Evolutionary conservation across 2,329 filamentous ascomycete genomes (phyloP).

Genomic region (Phoma sp.): DNA sequence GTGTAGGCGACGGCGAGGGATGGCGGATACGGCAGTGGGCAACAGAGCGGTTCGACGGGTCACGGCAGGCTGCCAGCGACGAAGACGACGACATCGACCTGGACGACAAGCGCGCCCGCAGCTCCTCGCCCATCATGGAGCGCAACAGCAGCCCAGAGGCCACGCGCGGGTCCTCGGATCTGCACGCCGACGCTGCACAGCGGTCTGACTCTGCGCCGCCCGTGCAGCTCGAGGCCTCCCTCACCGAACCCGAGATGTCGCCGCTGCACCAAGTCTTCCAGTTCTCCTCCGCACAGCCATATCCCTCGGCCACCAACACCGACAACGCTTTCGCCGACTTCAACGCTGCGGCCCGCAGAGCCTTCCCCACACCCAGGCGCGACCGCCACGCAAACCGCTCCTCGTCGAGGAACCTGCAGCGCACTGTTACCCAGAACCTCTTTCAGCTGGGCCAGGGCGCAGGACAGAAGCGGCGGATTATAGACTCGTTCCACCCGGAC

Average conservation of each 20-base stretch:
- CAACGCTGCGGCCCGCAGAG: slow-evolving; percentile 38
- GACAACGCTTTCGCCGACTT: slow-evolving; percentile 33
- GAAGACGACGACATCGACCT: slow-evolving; percentile 71
- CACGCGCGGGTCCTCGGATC: slow-evolving; percentile 30
- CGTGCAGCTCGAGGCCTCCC: slow-evolving; percentile 48
- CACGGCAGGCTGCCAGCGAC: slow-evolving; percentile 61
- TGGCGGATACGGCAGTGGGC: slow-evolving; percentile 70
- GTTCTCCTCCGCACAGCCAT: slow-evolving; percentile 69
- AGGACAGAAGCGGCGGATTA: slow-evolving; percentile 74
- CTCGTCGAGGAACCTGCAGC: slow-evolving; percentile 37
- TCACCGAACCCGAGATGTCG: slow-evolving; percentile 33
- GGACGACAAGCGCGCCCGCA: slow-evolving; percentile 63
- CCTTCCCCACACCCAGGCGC: slow-evolving; percentile 42
- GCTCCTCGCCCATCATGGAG: slow-evolving; percentile 64
- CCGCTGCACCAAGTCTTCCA: slow-evolving; percentile 61
- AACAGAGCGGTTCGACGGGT: slow-evolving; percentile 71
- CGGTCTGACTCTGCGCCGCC: slow-evolving; percentile 44
- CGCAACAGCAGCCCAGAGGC: slow-evolving; percentile 56
- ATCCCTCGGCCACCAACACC: slow-evolving; percentile 56
- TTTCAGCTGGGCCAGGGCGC: slow-evolving; percentile 65
- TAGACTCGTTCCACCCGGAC: slow-evolving; percentile 77
- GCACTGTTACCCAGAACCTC: slow-evolving; percentile 43
- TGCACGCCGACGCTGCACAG: slow-evolving; percentile 22
- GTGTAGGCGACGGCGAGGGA: slow-evolving; percentile 78
- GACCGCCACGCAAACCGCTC: slow-evolving; percentile 50